Evolutionary conservation across 1,284 basidiomycete species (phyloP), one percentile per base, ranked within the genome.

Genomic region (Grifola frondosa): DNA sequence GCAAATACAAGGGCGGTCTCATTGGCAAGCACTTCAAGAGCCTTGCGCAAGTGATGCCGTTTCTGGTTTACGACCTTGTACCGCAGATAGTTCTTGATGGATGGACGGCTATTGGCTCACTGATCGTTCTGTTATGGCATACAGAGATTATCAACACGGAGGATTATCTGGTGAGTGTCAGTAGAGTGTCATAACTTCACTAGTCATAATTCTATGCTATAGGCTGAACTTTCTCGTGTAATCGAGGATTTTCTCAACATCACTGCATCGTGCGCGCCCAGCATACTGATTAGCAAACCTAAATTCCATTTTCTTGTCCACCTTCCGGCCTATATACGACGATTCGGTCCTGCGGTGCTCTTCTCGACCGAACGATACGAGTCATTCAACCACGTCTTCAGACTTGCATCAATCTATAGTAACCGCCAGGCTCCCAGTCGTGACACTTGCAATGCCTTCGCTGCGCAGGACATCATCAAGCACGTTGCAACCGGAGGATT

Each of bases 1-100:
- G 43, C 19, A 34, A 24, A 1, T 60, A 63, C 32, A 49, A 49
- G 10, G 54, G 56, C 0, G 48, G 52, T 12, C 41, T 66, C 0
- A 61, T 57, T 20, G 57, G 63, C 0, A 61, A 60, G 29, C 61
- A 66, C 29, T 61, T 63, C 44, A 61, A 62, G 24, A 56, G 43
- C 8, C 28, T 66, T 0, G 37, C 40, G 1, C 63, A 66, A 37
- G 46, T 60, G 0, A 58, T 61, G 44, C 50, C 58, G 1, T 61
- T 57, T 42, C 24, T 57, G 5, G 34, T 62, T 1, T 47, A 57
- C 12, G 54, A 58, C 23, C 40, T 66, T 12, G 48, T 63, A 9
- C 46, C 53, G 0, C 19, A 43, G 3, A 26, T 31, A 6, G 37
- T 60, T 3, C 42, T 50, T 8, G 28, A 61, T 32, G 53, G 44